Conservation (phyloP, 805 yeast species). For the Pichia occidentalis region DNA sequence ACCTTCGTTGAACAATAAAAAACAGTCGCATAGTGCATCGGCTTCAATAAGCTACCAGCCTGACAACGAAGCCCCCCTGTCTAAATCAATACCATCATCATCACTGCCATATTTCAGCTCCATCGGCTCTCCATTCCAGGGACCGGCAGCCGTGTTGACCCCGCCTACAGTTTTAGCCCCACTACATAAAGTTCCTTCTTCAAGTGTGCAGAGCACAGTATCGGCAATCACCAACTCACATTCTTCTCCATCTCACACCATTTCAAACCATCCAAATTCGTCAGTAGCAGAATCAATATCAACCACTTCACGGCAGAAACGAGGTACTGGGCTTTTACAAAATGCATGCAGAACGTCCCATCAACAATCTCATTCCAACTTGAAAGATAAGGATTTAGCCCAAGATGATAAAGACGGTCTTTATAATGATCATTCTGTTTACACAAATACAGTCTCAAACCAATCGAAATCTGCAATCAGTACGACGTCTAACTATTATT, state of each 20-base stretch:
- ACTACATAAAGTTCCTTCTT: conserved; percentile 1
- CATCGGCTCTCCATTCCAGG: neutral
- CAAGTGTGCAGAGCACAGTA: conserved; percentile 3
- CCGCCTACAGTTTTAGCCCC: conserved; percentile 13
- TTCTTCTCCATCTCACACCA: neutral
- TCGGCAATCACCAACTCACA: neutral
- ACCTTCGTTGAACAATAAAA: neutral
- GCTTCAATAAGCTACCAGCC: neutral
- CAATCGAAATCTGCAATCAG: neutral
- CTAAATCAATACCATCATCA: neutral
- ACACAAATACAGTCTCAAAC: neutral
- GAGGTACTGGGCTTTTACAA: conserved; percentile 7
- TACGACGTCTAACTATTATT: no score
- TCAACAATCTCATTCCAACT: neutral
- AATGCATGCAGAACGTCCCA: conserved; percentile 6
- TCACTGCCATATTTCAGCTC: conserved; percentile 6
- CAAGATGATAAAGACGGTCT: no score
- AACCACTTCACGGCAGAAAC: neutral
- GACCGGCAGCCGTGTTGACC: conserved; percentile 5
- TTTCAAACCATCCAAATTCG: neutral
- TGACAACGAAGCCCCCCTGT: no score
- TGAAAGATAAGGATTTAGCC: conserved; percentile 4
- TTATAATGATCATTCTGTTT: no score
- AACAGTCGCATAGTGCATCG: conserved; percentile 4
- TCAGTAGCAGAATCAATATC: neutral